phyloP scores from a whole-genome alignment of 257 asterid species.

The Solanum medicagineum region DNA sequence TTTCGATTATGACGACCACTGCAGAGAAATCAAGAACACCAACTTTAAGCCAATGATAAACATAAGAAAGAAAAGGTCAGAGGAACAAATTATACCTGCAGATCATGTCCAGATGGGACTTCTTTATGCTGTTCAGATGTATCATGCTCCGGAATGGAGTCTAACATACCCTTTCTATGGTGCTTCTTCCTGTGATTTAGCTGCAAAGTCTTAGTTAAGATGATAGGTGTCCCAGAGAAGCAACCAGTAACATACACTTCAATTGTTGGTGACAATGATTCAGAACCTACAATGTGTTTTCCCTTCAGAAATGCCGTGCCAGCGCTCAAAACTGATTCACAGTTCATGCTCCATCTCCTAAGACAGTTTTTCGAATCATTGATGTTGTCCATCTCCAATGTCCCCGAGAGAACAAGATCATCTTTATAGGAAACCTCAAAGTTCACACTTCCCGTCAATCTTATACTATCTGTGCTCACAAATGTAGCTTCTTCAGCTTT shows the following conservation, averaged over 20 bases:
- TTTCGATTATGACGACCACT: not conserved
- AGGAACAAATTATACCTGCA: constrained; percentile 41
- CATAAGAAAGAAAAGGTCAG: not conserved
- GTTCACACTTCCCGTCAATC: constrained; percentile 56
- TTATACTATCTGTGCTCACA: constrained; percentile 67
- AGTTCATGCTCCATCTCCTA: constrained; percentile 55
- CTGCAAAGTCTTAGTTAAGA: constrained; percentile 66
- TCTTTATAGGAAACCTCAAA: constrained; percentile 59
- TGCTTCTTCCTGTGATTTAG: constrained; percentile 51
- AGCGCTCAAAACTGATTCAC: constrained; percentile 44
- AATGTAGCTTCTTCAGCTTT: constrained; percentile 84
- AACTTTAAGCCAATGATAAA: not conserved
- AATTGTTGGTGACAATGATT: constrained; percentile 39
- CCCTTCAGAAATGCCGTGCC: constrained; percentile 62
- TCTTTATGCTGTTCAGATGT: constrained; percentile 32
- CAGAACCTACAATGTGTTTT: constrained; percentile 38
- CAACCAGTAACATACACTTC: constrained; percentile 88
- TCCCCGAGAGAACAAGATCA: constrained; percentile 58
- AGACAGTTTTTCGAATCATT: constrained; percentile 29
- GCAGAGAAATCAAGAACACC: not conserved
- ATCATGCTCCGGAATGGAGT: constrained; percentile 62
- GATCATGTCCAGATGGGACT: constrained; percentile 25
- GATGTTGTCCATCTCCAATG: constrained; percentile 37
- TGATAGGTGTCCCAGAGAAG: constrained; percentile 63
- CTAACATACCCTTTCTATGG: constrained; percentile 32